A percentile compares a stretch with the other conserved stretches of the same genome.
Evolutionary conservation across 1,284 basidiomycete genomes (phyloP).

Genomic region (Pterulicium gracile): DNA sequence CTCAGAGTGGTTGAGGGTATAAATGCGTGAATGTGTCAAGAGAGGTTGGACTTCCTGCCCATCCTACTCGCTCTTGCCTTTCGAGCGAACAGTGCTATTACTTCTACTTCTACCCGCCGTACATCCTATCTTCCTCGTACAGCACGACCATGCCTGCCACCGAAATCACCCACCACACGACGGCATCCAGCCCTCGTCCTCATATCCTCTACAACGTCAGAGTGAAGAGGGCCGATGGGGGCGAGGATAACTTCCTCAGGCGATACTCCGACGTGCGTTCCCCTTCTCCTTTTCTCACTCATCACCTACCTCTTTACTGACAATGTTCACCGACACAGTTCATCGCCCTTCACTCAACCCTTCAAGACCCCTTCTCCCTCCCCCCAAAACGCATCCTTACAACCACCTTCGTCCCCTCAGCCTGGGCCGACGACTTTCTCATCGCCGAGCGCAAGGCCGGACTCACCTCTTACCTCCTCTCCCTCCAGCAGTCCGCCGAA

Average conservation of each 20-base stretch:
- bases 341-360: conserved; percentile 26
- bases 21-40: too few relatives aligned
- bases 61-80: too few relatives aligned
- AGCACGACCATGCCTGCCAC: too few relatives aligned
- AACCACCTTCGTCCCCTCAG: conserved; percentile 36
- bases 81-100: too few relatives aligned
- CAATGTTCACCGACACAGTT: conserved; percentile 24
- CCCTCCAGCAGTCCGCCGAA: conserved; percentile 23
- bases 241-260: conserved; percentile 22
- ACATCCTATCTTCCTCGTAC: too few relatives aligned
- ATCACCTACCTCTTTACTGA: conserved; percentile 4
- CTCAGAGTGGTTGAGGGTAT: too few relatives aligned
- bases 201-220: conserved; percentile 38
- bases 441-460: conserved; percentile 41
- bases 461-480: conserved; percentile 30
- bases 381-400: conserved; percentile 39
- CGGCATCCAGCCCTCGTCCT: conserved; percentile 35
- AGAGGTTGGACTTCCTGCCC: too few relatives aligned
- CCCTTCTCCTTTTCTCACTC: conserved; percentile 9
- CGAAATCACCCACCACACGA: neutral
- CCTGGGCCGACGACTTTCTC: conserved; percentile 42
- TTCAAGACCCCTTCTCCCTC: conserved; percentile 26
- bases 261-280: conserved; percentile 41
- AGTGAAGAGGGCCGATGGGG: conserved; percentile 22
- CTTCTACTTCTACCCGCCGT: too few relatives aligned